A percentile compares a stretch with the other conserved stretches of the same genome.
These are phyloP conservation scores for Lolium rigidum DNA, from an alignment of 176 grass and related monocot genomes.

Conservation along the genomic window DNA sequence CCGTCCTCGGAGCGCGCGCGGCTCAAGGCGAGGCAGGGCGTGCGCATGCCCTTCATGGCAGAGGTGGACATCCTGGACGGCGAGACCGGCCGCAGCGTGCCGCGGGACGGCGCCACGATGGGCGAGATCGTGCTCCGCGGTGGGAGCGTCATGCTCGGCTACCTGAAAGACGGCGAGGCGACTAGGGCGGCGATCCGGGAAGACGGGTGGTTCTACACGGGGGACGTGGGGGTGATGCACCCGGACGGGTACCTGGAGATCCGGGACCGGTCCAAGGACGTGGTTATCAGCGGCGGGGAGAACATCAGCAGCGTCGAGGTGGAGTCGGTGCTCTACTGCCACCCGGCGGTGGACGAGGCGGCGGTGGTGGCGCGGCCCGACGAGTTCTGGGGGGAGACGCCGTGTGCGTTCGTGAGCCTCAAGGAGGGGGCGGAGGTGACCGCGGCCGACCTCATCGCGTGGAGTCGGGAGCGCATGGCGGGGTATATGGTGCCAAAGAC, in stretches of 20 bases:
- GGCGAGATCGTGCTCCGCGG: too few relatives aligned
- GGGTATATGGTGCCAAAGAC: too few relatives aligned
- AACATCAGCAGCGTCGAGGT: constrained; percentile 97
- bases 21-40: too few relatives aligned
- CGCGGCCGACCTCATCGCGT: too few relatives aligned
- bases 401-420: constrained; percentile 82
- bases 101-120: too few relatives aligned
- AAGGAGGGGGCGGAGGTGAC: constrained; percentile 24
- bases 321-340: constrained; percentile 72
- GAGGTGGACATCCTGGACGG: too few relatives aligned
- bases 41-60: too few relatives aligned
- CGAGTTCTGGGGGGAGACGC: constrained; percentile 85
- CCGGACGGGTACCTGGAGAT: constrained; percentile 87
- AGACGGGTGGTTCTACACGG: constrained; percentile 89
- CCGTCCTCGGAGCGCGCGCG: too few relatives aligned
- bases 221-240: constrained; percentile 85
- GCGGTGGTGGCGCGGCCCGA: constrained; percentile 80
- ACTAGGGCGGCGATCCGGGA: constrained; percentile 50
- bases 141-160: too few relatives aligned
- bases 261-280: constrained; percentile 88
- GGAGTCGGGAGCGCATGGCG: too few relatives aligned
- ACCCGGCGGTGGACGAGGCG: constrained; percentile 75
- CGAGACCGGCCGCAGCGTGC: too few relatives aligned
- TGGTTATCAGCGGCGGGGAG: constrained; percentile 93
- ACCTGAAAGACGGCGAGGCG: constrained; percentile 11